phyloP scores from a whole-genome alignment of 1,284 basidiomycete species.

The Irpex rosettiformis region DNA sequence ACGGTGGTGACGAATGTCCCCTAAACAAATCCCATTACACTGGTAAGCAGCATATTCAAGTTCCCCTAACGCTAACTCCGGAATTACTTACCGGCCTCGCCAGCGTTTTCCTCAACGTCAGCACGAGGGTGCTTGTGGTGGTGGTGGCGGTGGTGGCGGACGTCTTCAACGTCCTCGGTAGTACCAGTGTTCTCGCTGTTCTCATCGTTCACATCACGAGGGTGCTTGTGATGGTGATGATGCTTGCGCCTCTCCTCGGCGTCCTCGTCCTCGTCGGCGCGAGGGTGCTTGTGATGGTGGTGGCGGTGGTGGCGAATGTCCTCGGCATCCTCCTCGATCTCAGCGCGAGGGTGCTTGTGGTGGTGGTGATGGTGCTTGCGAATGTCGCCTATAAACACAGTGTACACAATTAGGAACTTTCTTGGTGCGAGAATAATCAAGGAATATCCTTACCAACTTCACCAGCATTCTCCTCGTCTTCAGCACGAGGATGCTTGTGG shows the following conservation, averaged over 20 bases:
- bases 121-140: conserved; percentile 1
- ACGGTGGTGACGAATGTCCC: not conserved
- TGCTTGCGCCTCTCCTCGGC: not conserved
- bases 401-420: too few relatives aligned
- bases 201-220: not conserved
- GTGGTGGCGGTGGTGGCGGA: not conserved
- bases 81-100: not conserved
- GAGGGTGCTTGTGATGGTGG: not conserved
- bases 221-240: not conserved
- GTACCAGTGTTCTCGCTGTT: too few relatives aligned
- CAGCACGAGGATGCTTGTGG: not conserved
- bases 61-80: too few relatives aligned
- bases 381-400: too few relatives aligned
- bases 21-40: too few relatives aligned
- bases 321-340: not conserved
- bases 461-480: not conserved
- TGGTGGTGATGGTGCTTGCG: not conserved
- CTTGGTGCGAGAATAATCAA: too few relatives aligned
- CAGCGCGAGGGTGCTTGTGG: not conserved
- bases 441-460: not conserved
- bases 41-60: too few relatives aligned
- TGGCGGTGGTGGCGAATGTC: not conserved
- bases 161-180: not conserved
- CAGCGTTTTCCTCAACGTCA: not conserved
- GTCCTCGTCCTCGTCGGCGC: not conserved